Evolutionary conservation across 306 rosid species (phyloP).

Genomic region (Lathyrus aphaca): DNA sequence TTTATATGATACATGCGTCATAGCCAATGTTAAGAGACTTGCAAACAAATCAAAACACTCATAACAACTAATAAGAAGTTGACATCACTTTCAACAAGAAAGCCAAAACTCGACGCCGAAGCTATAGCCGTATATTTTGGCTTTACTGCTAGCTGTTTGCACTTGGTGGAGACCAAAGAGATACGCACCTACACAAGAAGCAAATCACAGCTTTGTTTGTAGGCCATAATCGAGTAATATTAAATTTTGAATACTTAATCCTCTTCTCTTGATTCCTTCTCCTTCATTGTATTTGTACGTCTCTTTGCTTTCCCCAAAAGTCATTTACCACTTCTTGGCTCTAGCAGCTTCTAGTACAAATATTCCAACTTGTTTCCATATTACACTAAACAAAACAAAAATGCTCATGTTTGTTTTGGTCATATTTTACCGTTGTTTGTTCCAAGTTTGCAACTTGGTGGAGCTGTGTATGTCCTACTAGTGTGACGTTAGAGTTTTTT

Average conservation of each 20-base stretch:
- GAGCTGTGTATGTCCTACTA: background rate
- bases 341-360: background rate
- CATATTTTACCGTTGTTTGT: background rate
- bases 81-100: slow-evolving; percentile 1
- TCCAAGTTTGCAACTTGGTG: slow-evolving; percentile 12
- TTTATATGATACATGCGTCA: too few relatives aligned
- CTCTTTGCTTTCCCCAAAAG: slow-evolving; percentile 70
- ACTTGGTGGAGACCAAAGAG: background rate
- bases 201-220: slow-evolving; percentile 32
- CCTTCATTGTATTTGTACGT: slow-evolving; percentile 34
- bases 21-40: too few relatives aligned
- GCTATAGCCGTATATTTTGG: slow-evolving; percentile 15
- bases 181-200: slow-evolving; percentile 39
- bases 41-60: too few relatives aligned
- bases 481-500: slow-evolving; percentile 30
- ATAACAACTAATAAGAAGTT: background rate
- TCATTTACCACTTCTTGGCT: slow-evolving; percentile 33
- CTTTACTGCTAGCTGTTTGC: background rate
- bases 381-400: slow-evolving; percentile 1
- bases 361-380: slow-evolving; percentile 9
- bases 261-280: slow-evolving; percentile 41
- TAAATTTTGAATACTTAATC: slow-evolving; percentile 4
- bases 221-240: slow-evolving; percentile 6
- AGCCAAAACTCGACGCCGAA: slow-evolving; percentile 22
- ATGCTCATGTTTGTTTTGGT: background rate